Conservation (phyloP, 1,284 basidiomycete genomes). For the Ganoderma lucidum region DNA sequence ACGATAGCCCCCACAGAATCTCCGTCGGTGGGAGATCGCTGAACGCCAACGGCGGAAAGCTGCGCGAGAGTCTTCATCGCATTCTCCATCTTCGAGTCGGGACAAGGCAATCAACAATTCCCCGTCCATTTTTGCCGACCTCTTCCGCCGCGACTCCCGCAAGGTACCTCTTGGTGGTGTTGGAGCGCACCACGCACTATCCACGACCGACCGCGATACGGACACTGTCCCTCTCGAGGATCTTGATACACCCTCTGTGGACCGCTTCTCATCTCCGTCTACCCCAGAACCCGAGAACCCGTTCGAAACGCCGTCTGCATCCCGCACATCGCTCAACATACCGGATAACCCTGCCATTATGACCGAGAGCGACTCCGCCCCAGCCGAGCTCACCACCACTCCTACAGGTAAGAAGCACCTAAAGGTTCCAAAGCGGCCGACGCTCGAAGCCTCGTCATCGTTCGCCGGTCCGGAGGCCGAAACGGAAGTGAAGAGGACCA, state of each 20-base stretch:
- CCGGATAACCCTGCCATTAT: constrained; percentile 43
- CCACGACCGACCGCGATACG: constrained; percentile 47
- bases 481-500: constrained; percentile 4
- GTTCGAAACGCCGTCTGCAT: constrained; percentile 57
- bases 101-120: constrained; percentile 29
- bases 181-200: constrained; percentile 43
- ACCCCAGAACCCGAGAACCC: constrained; percentile 58
- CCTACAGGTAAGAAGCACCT: constrained; percentile 14
- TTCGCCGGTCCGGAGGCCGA: constrained; percentile 6
- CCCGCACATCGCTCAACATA: constrained; percentile 54
- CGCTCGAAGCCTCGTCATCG: constrained; percentile 34
- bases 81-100: constrained; percentile 35
- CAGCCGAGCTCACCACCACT: constrained; percentile 15
- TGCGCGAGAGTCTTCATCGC: constrained; percentile 57
- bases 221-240: constrained; percentile 61
- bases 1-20: constrained; percentile 54
- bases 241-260: constrained; percentile 48
- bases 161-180: constrained; percentile 43
- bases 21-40: constrained; percentile 75
- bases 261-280: constrained; percentile 35
- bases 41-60: constrained; percentile 74
- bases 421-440: constrained; percentile 32
- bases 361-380: constrained; percentile 37
- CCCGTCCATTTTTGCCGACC: constrained; percentile 60
- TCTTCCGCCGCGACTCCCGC: constrained; percentile 52